Evolutionary conservation across 1,284 basidiomycete species (phyloP).

Genomic region (Cutaneotrichosporon sp.): DNA sequence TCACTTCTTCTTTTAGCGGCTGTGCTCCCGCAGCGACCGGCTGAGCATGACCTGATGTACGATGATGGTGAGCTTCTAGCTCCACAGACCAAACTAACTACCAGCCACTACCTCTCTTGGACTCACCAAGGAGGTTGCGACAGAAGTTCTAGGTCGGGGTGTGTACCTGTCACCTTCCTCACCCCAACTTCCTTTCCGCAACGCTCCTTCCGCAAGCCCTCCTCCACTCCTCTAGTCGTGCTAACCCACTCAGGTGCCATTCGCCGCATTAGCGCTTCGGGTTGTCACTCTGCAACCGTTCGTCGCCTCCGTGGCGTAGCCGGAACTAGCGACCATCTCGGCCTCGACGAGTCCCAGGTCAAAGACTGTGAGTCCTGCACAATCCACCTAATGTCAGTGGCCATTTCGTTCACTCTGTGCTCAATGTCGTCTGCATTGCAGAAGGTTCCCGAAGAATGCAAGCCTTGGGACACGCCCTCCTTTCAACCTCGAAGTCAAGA

Average conservation of each 20-base stretch:
- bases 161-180: background rate
- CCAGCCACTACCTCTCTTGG: too few relatives aligned
- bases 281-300: background rate
- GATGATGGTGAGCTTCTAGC: too few relatives aligned
- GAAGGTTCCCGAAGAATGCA: constrained; percentile 39
- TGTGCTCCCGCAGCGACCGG: too few relatives aligned
- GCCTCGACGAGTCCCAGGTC: background rate
- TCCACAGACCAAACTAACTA: too few relatives aligned
- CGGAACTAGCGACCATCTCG: background rate
- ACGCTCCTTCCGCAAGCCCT: too few relatives aligned
- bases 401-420: constrained; percentile 50
- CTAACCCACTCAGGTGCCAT: background rate
- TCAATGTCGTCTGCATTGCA: constrained; percentile 47
- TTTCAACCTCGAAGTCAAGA: constrained; percentile 2
- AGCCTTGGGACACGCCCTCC: constrained; percentile 29
- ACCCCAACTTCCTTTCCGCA: too few relatives aligned
- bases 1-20: too few relatives aligned
- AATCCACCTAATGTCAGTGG: constrained; percentile 32
- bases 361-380: background rate
- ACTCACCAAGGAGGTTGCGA: too few relatives aligned
- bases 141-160: too few relatives aligned
- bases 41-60: too few relatives aligned
- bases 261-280: background rate
- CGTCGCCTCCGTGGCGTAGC: background rate
- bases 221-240: background rate